These are phyloP conservation scores for Euphorbia celastroides DNA, from an alignment of 441 rosid genomes.

Conservation along the genomic window DNA sequence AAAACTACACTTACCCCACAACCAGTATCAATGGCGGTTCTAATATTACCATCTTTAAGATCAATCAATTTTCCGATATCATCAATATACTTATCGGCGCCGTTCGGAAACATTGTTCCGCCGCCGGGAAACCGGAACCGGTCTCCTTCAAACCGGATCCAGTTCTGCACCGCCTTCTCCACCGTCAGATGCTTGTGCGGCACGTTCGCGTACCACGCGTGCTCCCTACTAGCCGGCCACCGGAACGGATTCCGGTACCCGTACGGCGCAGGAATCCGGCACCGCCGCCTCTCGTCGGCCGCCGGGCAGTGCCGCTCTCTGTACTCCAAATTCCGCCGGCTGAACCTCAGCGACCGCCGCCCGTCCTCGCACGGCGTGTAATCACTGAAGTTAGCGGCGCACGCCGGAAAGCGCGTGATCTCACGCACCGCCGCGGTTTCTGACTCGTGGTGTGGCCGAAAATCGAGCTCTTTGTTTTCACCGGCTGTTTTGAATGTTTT, in stretches of 20 bases:
- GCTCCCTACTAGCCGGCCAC: conserved; percentile 80
- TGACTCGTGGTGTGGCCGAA: too few relatives aligned
- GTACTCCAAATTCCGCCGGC: conserved; percentile 49
- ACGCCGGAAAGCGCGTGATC: conserved; percentile 33
- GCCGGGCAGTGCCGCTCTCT: conserved; percentile 89
- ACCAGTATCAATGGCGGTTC: conserved; percentile 90
- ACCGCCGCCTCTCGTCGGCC: conserved; percentile 39
- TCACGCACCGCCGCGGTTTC: too few relatives aligned
- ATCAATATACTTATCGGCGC: conserved; percentile 74
- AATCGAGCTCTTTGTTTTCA: too few relatives aligned
- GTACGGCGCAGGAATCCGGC: conserved; percentile 74
- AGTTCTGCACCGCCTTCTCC: conserved; percentile 80
- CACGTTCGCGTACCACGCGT: conserved; percentile 76
- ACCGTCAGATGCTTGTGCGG: conserved; percentile 88
- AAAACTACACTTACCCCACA: conserved; percentile 57
- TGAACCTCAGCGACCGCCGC: conserved; percentile 53
- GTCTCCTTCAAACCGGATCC: conserved; percentile 66
- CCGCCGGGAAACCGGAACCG: conserved; percentile 82
- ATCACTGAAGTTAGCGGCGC: conserved; percentile 41
- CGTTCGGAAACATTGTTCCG: conserved; percentile 88
- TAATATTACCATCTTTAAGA: conserved; percentile 62
- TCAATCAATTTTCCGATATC: conserved; percentile 60
- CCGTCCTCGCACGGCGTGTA: conserved; percentile 76
- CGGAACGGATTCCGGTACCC: conserved; percentile 70
- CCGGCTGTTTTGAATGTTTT: too few relatives aligned